Evolutionary conservation across 768 basidiomycete genomes (phyloP).

Genomic region (Tephrocybe sp.): DNA sequence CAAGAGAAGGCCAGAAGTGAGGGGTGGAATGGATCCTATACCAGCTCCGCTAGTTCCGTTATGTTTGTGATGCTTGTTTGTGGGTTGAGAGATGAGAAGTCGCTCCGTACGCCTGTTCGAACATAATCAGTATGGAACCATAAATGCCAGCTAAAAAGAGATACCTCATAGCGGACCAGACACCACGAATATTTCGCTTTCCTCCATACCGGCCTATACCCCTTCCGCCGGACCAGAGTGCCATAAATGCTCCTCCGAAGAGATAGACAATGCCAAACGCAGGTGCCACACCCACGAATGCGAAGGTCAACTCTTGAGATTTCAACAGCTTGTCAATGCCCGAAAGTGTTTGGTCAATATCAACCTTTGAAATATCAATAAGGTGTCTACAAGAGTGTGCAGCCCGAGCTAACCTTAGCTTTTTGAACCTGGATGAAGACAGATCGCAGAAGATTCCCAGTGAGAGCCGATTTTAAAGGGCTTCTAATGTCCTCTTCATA

Average conservation of each 20-base stretch:
- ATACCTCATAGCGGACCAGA: constrained; percentile 73
- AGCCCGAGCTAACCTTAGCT: constrained; percentile 61
- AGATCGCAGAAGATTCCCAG: constrained; percentile 78
- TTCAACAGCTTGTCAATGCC: constrained; percentile 93
- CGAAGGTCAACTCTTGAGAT: constrained; percentile 94
- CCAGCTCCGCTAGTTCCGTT: constrained; percentile 12
- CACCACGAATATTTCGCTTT: constrained; percentile 44
- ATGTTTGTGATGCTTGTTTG: background rate
- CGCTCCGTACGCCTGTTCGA: constrained; percentile 60
- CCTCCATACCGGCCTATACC: constrained; percentile 60
- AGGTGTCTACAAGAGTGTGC: background rate
- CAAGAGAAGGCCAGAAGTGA: constrained; percentile 72
- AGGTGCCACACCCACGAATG: constrained; percentile 94
- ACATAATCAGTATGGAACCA: background rate
- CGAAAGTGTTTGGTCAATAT: constrained; percentile 83
- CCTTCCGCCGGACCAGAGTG: constrained; percentile 48
- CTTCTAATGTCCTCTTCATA: constrained; percentile 91
- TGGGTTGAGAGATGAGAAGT: constrained; percentile 53
- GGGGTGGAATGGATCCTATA: constrained; percentile 31
- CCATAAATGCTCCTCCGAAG: constrained; percentile 48
- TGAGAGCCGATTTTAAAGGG: constrained; percentile 78
- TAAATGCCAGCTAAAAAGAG: constrained; percentile 7
- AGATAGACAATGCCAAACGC: constrained; percentile 79
- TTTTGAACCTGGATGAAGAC: constrained; percentile 94
- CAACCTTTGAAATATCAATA: constrained; percentile 52